Evolutionary conservation across 2,329 filamentous ascomycete species (phyloP), one percentile per base, ranked within the genome.

Genomic region (Didymella arachidicola): DNA sequence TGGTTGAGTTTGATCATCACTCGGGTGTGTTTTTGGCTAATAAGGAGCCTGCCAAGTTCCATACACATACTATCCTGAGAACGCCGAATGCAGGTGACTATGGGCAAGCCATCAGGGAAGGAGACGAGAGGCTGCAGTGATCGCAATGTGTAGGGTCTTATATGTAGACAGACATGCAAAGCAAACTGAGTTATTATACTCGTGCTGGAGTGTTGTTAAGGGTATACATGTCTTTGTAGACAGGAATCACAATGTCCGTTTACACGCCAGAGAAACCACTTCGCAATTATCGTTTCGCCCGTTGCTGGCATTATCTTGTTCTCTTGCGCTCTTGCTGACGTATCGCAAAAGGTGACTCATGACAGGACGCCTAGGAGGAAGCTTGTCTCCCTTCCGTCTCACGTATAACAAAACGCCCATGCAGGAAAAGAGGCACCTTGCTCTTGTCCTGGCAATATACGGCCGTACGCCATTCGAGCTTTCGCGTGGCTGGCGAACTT

Each of bases 1-100:
- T 93, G 2, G 80, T 89, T 50, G 91, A 94, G 80, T 91, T 94
- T 67, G 91, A 93, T 67, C 89, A 92, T 70, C 90, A 93, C 73
- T 90, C 87, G 0, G 90, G 90, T 0, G 90, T 93, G 0, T 93
- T 93, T 66, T 74, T 94, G 68, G 87, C 83, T 1, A 94, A 93
- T 70, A 80, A 81, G 48, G 85, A 90, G 74, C 90, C 90, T 0
- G 87, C 87, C 30, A 91, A 90, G 75, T 94, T 91, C 67, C 91
- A 94, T 67, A 90, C 91, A 22, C 91, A 94, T 72, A 93, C 90
- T 0, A 77, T 92, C 51, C 77, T 91, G 62, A 77, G 91, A 34
- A 88, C 86, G 30, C 91, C 91, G 0, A 93, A 94, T 73, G 86
- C 79, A 0, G 91, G 90, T 0, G 91, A 94, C 71, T 93, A 93